Evolutionary conservation across 495 filamentous ascomycete species (phyloP).

Genomic region (Trichoderma orchidacearum): DNA sequence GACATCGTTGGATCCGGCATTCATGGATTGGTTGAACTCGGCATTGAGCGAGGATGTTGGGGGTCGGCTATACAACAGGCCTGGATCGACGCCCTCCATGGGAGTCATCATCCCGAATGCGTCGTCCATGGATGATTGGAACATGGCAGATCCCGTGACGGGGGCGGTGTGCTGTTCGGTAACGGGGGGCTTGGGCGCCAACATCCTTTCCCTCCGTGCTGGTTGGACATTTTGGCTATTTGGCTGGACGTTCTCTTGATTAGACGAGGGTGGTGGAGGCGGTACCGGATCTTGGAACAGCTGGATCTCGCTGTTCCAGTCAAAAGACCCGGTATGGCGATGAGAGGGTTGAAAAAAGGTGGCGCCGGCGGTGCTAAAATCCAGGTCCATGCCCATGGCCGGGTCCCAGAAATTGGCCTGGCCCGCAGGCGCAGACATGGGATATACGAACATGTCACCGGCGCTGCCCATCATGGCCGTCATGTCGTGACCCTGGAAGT

Average conservation of each 20-base stretch:
- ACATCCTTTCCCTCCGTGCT: constrained; percentile 15
- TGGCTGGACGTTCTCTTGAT: constrained; percentile 8
- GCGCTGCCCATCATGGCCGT: constrained; percentile 19
- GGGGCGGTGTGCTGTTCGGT: constrained; percentile 20
- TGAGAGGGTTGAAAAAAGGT: constrained; percentile 14
- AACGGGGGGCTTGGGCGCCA: constrained; percentile 26
- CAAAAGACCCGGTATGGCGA: constrained; percentile 26
- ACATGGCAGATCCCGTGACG: constrained; percentile 25
- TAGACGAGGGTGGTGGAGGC: constrained; percentile 14
- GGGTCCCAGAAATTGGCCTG: constrained; percentile 68
- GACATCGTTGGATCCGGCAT: constrained; percentile 17
- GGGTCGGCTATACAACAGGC: constrained; percentile 31
- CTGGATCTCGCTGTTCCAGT: constrained; percentile 35
- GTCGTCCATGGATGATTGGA: constrained; percentile 23
- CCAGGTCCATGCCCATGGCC: constrained; percentile 44
- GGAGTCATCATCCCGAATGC: constrained; percentile 24
- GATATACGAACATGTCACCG: constrained; percentile 47
- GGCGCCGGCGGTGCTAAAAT: constrained; percentile 20
- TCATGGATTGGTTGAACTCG: constrained; percentile 25
- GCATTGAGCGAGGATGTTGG: constrained; percentile 28
- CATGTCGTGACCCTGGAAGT: constrained; percentile 22
- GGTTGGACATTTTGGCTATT: constrained; percentile 5
- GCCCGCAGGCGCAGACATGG: constrained; percentile 55
- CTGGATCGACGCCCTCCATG: constrained; percentile 26
- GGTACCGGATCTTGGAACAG: constrained; percentile 14